A percentile compares a stretch with the other conserved stretches of the same genome.
Conservation (phyloP, 352 stramenopile species). For the Plasmopara muralis region DNA sequence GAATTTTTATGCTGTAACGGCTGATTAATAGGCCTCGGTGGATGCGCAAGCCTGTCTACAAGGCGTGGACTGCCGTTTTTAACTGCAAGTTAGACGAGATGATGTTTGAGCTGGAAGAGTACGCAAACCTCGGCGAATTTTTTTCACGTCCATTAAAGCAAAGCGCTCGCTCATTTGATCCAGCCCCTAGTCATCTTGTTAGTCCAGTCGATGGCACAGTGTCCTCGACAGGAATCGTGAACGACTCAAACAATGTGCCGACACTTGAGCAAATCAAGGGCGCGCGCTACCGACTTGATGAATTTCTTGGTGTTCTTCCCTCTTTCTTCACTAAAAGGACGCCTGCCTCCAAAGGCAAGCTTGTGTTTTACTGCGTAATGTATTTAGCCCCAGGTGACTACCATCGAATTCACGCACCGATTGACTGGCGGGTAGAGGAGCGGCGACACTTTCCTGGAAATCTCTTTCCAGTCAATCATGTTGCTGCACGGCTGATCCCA, state of each 20-base stretch:
- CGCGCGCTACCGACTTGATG: slow-evolving; percentile 70
- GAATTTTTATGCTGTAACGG: slow-evolving; percentile 7
- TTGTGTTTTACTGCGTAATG: slow-evolving; percentile 73
- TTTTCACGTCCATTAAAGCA: slow-evolving; percentile 79
- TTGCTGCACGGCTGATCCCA: slow-evolving; percentile 53
- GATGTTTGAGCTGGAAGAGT: slow-evolving; percentile 65
- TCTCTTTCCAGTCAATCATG: slow-evolving; percentile 73
- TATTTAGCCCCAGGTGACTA: slow-evolving; percentile 84
- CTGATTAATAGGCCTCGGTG: slow-evolving; percentile 36
- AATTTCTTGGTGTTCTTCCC: slow-evolving; percentile 66
- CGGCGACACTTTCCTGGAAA: slow-evolving; percentile 79
- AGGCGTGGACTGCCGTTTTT: slow-evolving; percentile 71
- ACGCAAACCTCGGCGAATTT: slow-evolving; percentile 76
- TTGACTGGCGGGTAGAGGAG: slow-evolving; percentile 68
- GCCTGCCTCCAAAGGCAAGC: slow-evolving; percentile 30
- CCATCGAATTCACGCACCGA: slow-evolving; percentile 79
- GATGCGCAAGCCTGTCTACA: slow-evolving; percentile 69
- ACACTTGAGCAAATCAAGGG: slow-evolving; percentile 81
- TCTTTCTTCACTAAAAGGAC: slow-evolving; percentile 41
- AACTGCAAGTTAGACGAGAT: slow-evolving; percentile 84
- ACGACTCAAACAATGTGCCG: slow-evolving; percentile 36
- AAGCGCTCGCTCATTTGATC: slow-evolving; percentile 39
- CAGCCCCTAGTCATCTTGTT: slow-evolving; percentile 19
- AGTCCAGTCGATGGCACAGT: slow-evolving; percentile 63
- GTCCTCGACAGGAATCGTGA: slow-evolving; percentile 45